Evolutionary conservation across 2,329 filamentous ascomycete species (phyloP).

Genomic region (Stromatinia cepivora): DNA sequence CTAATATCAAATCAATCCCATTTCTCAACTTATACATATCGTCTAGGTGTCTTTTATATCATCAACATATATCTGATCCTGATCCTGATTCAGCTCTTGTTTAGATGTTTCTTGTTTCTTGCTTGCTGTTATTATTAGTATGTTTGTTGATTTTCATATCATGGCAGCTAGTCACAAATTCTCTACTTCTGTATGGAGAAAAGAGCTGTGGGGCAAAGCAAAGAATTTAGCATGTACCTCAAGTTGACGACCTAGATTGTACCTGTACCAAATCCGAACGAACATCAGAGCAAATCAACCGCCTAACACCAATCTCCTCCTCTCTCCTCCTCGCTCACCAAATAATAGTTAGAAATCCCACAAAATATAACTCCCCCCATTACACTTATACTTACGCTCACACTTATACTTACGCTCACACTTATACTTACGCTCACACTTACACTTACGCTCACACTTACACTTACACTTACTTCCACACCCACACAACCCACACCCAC

Average conservation of each 20-base stretch:
- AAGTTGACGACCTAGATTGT: slow-evolving; percentile 14
- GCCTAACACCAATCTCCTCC: not conserved
- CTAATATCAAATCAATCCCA: not conserved
- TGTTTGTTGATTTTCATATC: not conserved
- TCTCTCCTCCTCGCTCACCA: not conserved
- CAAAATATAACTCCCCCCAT: not conserved
- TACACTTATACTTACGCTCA: no score
- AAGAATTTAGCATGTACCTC: not conserved
- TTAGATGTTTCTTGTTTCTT: not conserved
- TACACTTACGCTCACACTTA: not conserved
- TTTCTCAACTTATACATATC: not conserved
- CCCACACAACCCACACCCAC: not conserved
- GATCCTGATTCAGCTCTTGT: not conserved
- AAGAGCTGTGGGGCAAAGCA: slow-evolving; percentile 13
- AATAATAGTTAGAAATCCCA: not conserved
- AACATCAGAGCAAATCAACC: slow-evolving; percentile 13
- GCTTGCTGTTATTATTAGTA: not conserved
- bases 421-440: not conserved
- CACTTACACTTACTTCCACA: not conserved
- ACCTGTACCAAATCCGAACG: slow-evolving; percentile 19
- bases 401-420: no score
- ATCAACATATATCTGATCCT: not conserved
- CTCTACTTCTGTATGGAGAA: not conserved
- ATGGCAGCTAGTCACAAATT: not conserved
- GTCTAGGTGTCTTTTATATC: not conserved